These are phyloP conservation scores for Pythium angustatum DNA, from an alignment of 352 stramenopile genomes.

Conservation along the genomic window DNA sequence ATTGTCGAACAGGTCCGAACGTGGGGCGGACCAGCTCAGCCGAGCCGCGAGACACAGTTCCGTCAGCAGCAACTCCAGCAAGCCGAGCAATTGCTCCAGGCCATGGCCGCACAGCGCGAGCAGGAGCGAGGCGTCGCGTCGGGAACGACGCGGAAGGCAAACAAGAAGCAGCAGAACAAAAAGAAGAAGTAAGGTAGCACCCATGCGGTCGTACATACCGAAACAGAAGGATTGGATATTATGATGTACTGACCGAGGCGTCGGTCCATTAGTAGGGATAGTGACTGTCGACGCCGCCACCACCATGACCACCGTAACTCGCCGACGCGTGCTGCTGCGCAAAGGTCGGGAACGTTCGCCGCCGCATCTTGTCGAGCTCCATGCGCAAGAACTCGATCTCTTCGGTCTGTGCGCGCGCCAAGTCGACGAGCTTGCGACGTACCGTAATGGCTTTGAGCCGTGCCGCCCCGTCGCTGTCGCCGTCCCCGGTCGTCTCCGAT, in stretches of 20 bases:
- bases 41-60: neutral
- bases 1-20: constrained; percentile 1
- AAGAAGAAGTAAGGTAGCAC: neutral
- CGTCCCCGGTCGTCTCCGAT: constrained; percentile 8
- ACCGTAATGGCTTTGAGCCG: constrained; percentile 88
- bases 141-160: neutral
- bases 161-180: neutral
- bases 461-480: constrained; percentile 21
- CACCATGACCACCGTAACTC: constrained; percentile 1
- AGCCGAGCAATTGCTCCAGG: neutral
- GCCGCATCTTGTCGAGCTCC: constrained; percentile 90
- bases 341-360: constrained; percentile 93
- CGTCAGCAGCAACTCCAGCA: neutral
- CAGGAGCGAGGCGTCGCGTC: neutral
- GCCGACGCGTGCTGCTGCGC: constrained; percentile 52
- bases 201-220: neutral
- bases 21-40: neutral
- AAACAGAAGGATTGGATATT: neutral
- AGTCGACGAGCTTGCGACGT: constrained; percentile 86
- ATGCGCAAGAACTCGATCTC: constrained; percentile 89
- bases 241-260: neutral
- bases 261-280: constrained; percentile 21
- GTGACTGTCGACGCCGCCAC: constrained; percentile 21
- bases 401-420: constrained; percentile 88
- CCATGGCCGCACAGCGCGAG: neutral